phyloP scores from a whole-genome alignment of 331 rosid species.

The Pyracantha coccinea region DNA sequence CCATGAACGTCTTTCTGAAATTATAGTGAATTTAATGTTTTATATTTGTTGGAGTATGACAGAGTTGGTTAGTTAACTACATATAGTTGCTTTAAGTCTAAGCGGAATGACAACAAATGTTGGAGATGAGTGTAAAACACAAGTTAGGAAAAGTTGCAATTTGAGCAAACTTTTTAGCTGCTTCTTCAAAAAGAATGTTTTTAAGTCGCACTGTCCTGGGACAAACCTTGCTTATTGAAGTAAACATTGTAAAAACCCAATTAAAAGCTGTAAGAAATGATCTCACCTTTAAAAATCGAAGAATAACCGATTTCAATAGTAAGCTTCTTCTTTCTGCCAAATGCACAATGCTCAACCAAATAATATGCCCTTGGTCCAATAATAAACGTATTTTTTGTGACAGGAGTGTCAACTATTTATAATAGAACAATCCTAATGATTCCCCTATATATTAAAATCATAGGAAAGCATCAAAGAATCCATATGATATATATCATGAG shows the following conservation, averaged over 20 bases:
- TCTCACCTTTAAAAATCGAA: neutral
- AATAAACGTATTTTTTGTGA: too few relatives aligned
- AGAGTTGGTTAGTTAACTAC: neutral
- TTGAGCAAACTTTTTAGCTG: neutral
- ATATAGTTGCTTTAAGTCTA: conserved; percentile 10
- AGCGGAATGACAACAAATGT: neutral
- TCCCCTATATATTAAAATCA: too few relatives aligned
- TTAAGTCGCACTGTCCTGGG: neutral
- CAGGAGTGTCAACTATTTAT: too few relatives aligned
- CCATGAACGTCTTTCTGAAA: neutral
- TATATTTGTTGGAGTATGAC: neutral
- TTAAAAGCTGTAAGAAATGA: too few relatives aligned
- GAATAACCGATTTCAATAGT: too few relatives aligned
- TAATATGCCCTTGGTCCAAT: too few relatives aligned
- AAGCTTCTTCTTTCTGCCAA: too few relatives aligned
- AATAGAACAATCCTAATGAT: too few relatives aligned
- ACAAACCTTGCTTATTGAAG: neutral
- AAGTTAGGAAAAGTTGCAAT: neutral
- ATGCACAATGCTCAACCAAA: too few relatives aligned
- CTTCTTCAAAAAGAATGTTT: neutral
- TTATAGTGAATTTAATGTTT: neutral
- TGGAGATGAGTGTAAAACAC: conserved; percentile 12
- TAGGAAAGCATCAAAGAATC: too few relatives aligned
- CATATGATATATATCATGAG: too few relatives aligned
- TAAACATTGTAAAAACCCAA: neutral